Evolutionary conservation across 176 grass and related monocot genomes (phyloP).

Genomic region (Aegilops bicornis): DNA sequence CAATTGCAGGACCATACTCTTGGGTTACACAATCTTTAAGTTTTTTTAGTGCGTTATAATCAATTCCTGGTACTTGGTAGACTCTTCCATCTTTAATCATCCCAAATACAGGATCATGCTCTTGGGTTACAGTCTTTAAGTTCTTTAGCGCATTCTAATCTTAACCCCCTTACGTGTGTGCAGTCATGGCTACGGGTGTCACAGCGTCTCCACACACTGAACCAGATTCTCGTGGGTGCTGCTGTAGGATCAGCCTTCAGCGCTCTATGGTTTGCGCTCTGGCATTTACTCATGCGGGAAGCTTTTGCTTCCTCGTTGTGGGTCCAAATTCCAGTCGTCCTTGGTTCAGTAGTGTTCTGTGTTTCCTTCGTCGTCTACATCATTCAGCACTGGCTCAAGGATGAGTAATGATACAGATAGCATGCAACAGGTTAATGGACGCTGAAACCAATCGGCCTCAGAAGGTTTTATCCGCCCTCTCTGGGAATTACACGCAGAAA

Average conservation of each 20-base stretch:
- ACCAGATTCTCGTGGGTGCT: conserved; percentile 72
- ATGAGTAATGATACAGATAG: conserved; percentile 34
- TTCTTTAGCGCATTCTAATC: conserved; percentile 9
- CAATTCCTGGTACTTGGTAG: too few relatives aligned
- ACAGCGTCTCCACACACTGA: conserved; percentile 69
- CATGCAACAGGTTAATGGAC: background rate
- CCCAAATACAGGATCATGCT: too few relatives aligned
- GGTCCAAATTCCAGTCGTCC: conserved; percentile 41
- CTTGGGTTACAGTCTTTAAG: too few relatives aligned
- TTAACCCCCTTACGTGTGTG: conserved; percentile 18
- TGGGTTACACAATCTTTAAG: too few relatives aligned
- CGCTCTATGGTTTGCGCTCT: conserved; percentile 62
- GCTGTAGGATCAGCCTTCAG: conserved; percentile 46
- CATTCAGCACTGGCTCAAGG: conserved; percentile 54
- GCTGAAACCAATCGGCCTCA: background rate
- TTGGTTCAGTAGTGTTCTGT: conserved; percentile 42
- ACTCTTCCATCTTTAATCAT: too few relatives aligned
- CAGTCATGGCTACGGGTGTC: conserved; percentile 91
- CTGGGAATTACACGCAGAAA: background rate
- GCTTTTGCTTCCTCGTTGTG: conserved; percentile 56
- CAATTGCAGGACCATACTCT: too few relatives aligned
- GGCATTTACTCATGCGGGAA: conserved; percentile 59
- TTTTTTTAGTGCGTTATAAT: too few relatives aligned
- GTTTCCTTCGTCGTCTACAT: conserved; percentile 44
- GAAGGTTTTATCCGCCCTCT: background rate